Evolutionary conservation across 176 grass and related monocot genomes (phyloP).

Genomic region (Sorghum bicolor): DNA sequence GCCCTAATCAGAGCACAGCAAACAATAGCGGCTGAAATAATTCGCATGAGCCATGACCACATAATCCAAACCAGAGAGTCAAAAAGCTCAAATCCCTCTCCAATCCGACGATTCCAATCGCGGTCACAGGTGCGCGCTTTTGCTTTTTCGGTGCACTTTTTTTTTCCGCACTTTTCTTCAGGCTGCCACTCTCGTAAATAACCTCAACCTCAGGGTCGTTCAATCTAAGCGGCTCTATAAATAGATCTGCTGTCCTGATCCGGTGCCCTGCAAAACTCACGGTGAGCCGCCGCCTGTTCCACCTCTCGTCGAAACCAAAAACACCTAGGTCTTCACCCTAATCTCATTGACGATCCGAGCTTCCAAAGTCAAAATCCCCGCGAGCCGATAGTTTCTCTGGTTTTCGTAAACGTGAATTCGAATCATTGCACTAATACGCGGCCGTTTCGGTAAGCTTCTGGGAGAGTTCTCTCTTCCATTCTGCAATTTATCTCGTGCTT

Average conservation of each 20-base stretch:
- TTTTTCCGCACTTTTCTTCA: slow-evolving; percentile 22
- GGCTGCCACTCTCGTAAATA: not conserved
- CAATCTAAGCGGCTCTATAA: not conserved
- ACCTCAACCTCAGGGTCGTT: not conserved
- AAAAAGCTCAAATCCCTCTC: not conserved
- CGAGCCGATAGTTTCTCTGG: not conserved
- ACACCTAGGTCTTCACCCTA: not conserved
- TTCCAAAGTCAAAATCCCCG: slow-evolving; percentile 1
- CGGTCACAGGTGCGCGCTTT: slow-evolving; percentile 23
- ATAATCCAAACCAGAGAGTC: not conserved
- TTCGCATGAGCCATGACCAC: not conserved
- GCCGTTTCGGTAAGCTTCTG: not conserved
- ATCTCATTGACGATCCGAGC: not conserved
- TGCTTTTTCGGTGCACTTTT: slow-evolving; percentile 13
- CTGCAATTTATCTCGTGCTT: slow-evolving; percentile 3
- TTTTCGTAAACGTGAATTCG: not conserved
- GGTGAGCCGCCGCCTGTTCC: not conserved
- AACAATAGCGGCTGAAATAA: not conserved
- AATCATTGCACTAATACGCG: not conserved
- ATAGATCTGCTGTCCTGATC: not conserved
- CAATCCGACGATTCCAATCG: not conserved
- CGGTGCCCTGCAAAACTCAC: not conserved
- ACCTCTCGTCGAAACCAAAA: not conserved
- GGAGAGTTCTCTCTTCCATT: not conserved
- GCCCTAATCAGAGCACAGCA: not conserved